Evolutionary conservation across 2,329 filamentous ascomycete species (phyloP).

Genomic region (Aureobasidium lini): DNA sequence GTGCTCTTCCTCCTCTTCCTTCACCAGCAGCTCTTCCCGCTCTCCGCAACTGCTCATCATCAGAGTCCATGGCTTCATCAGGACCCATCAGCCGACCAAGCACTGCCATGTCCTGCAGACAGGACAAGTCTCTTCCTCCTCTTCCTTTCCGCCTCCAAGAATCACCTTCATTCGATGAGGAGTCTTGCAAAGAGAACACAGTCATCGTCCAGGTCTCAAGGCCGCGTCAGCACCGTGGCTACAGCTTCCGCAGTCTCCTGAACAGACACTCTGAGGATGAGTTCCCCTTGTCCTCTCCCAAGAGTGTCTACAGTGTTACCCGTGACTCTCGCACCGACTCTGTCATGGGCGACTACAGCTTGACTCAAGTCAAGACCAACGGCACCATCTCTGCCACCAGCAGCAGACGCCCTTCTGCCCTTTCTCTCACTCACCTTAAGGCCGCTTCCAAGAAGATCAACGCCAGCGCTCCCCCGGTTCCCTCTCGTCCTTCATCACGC

Average conservation of each 20-base stretch:
- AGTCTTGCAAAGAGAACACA: constrained; percentile 9
- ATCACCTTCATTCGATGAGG: constrained; percentile 17
- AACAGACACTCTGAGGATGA: constrained; percentile 15
- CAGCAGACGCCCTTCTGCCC: constrained; percentile 17
- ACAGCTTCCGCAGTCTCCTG: constrained; percentile 18
- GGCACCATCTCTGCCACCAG: constrained; percentile 12
- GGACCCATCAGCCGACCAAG: constrained; percentile 3
- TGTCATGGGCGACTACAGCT: constrained; percentile 15
- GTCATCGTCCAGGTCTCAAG: constrained; percentile 6
- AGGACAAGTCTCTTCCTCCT: constrained; percentile 17
- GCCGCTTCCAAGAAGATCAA: constrained; percentile 15
- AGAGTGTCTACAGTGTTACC: constrained; percentile 7
- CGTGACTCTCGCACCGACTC: constrained; percentile 15
- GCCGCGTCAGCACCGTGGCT: constrained; percentile 16
- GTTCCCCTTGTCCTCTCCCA: constrained; percentile 9
- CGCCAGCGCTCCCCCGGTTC: constrained; percentile 6
- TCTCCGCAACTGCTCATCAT: constrained; percentile 15
- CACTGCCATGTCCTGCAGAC: constrained; percentile 12
- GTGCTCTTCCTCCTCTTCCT: constrained; percentile 17
- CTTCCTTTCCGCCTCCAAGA: constrained; percentile 14
- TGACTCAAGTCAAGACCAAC: constrained; percentile 13
- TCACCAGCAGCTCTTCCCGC: constrained; percentile 7
- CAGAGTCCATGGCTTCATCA: constrained; percentile 15
- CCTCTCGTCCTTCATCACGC: constrained; percentile 14
- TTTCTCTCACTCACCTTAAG: constrained; percentile 15